Evolutionary conservation across 805 yeast species (phyloP).

Genomic region (Saturnispora galanensis): DNA sequence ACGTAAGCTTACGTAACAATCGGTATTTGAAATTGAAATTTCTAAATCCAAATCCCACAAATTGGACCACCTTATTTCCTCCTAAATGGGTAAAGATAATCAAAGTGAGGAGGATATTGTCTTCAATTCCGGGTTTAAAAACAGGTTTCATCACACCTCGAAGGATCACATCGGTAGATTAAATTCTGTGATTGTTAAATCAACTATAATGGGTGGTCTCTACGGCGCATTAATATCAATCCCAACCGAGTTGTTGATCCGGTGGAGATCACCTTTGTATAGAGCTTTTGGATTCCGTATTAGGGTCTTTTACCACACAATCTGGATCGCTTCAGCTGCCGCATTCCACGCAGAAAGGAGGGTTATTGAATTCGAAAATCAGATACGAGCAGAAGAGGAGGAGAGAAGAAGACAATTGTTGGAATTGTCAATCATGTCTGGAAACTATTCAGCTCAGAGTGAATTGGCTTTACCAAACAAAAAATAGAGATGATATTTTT

Average conservation of each 20-base stretch:
- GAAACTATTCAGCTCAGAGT: slow-evolving; percentile 25
- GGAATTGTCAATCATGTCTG: slow-evolving; percentile 26
- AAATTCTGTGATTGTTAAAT: slow-evolving; percentile 22
- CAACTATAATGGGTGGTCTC: slow-evolving; percentile 27
- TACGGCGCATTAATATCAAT: slow-evolving; percentile 31
- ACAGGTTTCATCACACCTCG: slow-evolving; percentile 12
- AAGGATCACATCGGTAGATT: slow-evolving; percentile 19
- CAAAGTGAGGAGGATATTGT: not conserved
- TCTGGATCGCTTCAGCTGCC: slow-evolving; percentile 29
- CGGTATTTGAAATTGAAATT: too few relatives aligned
- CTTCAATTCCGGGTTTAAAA: slow-evolving; percentile 14
- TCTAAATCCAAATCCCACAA: too few relatives aligned
- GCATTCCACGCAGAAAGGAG: slow-evolving; percentile 28
- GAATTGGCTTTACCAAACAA: slow-evolving; percentile 14
- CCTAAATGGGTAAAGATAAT: not conserved
- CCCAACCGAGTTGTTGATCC: slow-evolving; percentile 27
- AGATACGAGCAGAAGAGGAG: slow-evolving; percentile 25
- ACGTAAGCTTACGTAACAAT: too few relatives aligned
- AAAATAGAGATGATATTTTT: not conserved
- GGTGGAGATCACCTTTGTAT: slow-evolving; percentile 30
- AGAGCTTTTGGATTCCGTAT: slow-evolving; percentile 29
- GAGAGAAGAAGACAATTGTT: slow-evolving; percentile 24
- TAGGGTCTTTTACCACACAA: slow-evolving; percentile 29
- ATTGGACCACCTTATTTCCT: too few relatives aligned
- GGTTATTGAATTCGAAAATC: slow-evolving; percentile 26